Conservation (phyloP, 768 basidiomycete species). For the Pluteus cervinus region DNA sequence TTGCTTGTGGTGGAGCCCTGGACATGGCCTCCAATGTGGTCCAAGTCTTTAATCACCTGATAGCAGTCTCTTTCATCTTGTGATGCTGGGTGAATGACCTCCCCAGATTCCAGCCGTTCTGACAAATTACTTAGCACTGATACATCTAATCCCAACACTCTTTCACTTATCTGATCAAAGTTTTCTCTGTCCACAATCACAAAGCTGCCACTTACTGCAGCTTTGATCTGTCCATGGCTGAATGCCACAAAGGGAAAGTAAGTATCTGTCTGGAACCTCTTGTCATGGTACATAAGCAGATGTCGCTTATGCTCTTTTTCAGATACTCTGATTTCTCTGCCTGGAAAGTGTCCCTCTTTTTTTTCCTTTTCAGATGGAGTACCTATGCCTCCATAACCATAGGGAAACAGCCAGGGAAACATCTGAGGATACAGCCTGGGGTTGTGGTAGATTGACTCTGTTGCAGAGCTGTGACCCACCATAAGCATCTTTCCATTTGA, state of each 20-base stretch:
- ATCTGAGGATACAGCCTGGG: not conserved
- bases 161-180: constrained; percentile 18
- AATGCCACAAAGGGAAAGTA: constrained; percentile 33
- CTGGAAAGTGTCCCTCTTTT: too few species aligned
- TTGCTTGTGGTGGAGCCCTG: constrained; percentile 20
- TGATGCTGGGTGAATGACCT: constrained; percentile 17
- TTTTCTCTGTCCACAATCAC: constrained; percentile 17
- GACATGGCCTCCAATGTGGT: constrained; percentile 26
- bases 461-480: constrained; percentile 15
- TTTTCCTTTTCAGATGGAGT: too few species aligned
- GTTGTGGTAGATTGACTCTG: constrained; percentile 16
- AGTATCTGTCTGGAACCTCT: constrained; percentile 28
- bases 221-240: constrained; percentile 32
- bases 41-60: constrained; percentile 26
- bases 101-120: constrained; percentile 15
- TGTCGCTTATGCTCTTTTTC: constrained; percentile 15
- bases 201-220: constrained; percentile 17
- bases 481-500: constrained; percentile 16
- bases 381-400: too few species aligned
- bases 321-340: constrained; percentile 8
- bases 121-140: constrained; percentile 14
- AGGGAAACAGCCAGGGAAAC: too few species aligned
- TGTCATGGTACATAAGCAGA: constrained; percentile 31
- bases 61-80: constrained; percentile 24
- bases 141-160: constrained; percentile 17